Evolutionary conservation across 2,329 filamentous ascomycete species (phyloP).

Genomic region (Didymella segeticola): DNA sequence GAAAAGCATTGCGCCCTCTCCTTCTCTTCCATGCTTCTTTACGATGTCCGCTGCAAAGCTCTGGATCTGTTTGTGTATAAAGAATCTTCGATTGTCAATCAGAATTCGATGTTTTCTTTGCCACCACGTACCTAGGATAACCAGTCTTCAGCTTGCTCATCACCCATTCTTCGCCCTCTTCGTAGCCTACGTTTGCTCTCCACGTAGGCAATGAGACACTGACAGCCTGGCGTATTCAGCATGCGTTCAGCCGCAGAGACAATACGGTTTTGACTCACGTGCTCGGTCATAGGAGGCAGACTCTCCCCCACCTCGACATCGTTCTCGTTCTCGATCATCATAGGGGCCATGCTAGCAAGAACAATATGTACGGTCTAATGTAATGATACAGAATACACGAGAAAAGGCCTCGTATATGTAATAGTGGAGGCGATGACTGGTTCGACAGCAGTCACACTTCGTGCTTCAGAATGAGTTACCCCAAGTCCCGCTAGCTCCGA

Average conservation of each 20-base stretch:
- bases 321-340: constrained; percentile 35
- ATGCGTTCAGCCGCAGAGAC: neutral
- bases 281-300: constrained; percentile 48
- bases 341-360: constrained; percentile 31
- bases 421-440: constrained; percentile 14
- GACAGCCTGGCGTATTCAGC: constrained; percentile 70
- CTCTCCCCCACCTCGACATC: constrained; percentile 49
- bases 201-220: constrained; percentile 96
- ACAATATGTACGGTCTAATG: constrained; percentile 3
- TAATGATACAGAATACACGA: constrained; percentile 9
- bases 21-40: constrained; percentile 65
- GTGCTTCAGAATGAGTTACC: constrained; percentile 11
- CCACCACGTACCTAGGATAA: constrained; percentile 74
- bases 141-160: constrained; percentile 83
- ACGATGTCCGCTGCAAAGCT: constrained; percentile 74
- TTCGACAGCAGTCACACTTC: constrained; percentile 8
- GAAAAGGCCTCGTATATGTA: constrained; percentile 6
- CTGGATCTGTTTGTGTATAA: constrained; percentile 83
- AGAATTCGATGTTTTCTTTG: neutral
- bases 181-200: constrained; percentile 88
- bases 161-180: constrained; percentile 92
- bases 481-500: constrained; percentile 34
- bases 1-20: constrained; percentile 80
- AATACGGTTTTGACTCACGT: constrained; percentile 42
- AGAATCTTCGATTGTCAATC: constrained; percentile 69